Conservation (phyloP, 495 filamentous ascomycete species). For the Penicillium pulvis region DNA sequence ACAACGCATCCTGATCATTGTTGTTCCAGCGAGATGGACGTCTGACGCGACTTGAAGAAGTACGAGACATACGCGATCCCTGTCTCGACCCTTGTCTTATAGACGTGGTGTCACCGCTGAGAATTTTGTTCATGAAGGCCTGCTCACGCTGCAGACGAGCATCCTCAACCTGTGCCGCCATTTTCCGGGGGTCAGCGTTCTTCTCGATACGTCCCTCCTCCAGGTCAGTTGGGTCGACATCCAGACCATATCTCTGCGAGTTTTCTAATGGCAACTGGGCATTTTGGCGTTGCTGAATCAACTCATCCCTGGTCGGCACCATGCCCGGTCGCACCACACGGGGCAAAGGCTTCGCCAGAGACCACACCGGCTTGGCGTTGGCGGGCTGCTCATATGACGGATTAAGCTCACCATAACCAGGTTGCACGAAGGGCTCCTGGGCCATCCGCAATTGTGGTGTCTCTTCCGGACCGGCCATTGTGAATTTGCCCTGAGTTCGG, state of each 20-base stretch:
- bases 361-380: slow-evolving; percentile 50
- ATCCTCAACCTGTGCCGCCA: slow-evolving; percentile 47
- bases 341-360: slow-evolving; percentile 52
- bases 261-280: slow-evolving; percentile 36
- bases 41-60: slow-evolving; percentile 28
- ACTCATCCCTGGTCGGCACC: slow-evolving; percentile 43
- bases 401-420: slow-evolving; percentile 47
- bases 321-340: slow-evolving; percentile 49
- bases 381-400: slow-evolving; percentile 44
- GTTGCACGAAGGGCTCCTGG: slow-evolving; percentile 46
- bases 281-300: slow-evolving; percentile 31
- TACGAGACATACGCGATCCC: slow-evolving; percentile 31
- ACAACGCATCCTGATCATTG: slow-evolving; percentile 22
- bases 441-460: slow-evolving; percentile 35
- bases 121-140: slow-evolving; percentile 43
- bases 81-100: slow-evolving; percentile 20
- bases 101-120: slow-evolving; percentile 30
- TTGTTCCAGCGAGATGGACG: slow-evolving; percentile 27
- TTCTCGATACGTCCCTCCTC: slow-evolving; percentile 39
- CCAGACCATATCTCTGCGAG: slow-evolving; percentile 38
- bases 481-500: slow-evolving; percentile 39
- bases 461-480: slow-evolving; percentile 40
- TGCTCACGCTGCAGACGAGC: slow-evolving; percentile 43
- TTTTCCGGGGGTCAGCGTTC: slow-evolving; percentile 37
- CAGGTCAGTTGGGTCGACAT: slow-evolving; percentile 43